Evolutionary conservation across 345 rosid species (phyloP).

Genomic region (Rhizophora mangle): DNA sequence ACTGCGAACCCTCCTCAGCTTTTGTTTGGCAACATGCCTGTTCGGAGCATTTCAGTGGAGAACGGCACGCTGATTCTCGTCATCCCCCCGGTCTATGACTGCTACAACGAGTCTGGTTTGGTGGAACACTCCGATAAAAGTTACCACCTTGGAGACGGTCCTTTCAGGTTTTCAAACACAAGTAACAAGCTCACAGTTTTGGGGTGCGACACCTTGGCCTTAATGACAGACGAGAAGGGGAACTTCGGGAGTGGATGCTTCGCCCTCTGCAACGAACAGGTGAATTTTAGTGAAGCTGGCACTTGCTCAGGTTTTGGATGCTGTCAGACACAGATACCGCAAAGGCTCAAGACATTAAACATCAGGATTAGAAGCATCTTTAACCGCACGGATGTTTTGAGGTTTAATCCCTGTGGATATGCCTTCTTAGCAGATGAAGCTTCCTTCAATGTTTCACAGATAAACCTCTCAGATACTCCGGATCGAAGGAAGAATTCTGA

Average conservation of each 20-base stretch:
- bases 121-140: no score
- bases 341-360: background rate
- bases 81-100: background rate
- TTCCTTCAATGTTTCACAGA: background rate
- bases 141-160: background rate
- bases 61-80: constrained; percentile 5
- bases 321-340: constrained; percentile 25
- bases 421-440: constrained; percentile 17
- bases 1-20: background rate
- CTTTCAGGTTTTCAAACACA: constrained; percentile 14
- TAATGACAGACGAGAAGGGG: background rate
- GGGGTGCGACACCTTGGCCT: constrained; percentile 18
- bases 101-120: constrained; percentile 2
- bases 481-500: background rate
- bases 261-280: background rate
- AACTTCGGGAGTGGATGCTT: constrained; percentile 14
- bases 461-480: background rate
- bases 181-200: constrained; percentile 26
- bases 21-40: background rate
- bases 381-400: background rate
- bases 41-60: constrained; percentile 2
- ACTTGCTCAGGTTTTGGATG: constrained; percentile 31
- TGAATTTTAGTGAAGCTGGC: background rate
- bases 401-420: constrained; percentile 13
- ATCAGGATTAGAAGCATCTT: no score